Conservation (phyloP, 257 asterid species). For the Henckelia pumila region DNA sequence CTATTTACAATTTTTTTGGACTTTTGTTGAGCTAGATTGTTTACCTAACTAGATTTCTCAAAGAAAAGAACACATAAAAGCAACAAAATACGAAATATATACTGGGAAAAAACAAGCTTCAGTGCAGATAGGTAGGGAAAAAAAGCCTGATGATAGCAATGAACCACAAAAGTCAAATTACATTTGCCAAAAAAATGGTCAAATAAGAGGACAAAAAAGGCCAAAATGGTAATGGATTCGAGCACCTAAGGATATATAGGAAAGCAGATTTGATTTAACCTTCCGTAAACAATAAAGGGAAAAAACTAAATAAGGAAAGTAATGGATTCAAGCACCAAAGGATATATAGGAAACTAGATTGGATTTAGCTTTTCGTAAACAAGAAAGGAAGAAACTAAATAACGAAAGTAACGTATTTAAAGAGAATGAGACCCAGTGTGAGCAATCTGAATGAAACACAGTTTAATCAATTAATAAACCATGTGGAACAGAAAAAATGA, state of each 20-base stretch:
- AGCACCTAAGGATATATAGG: not conserved
- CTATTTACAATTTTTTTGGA: not conserved
- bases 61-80: too few relatives aligned
- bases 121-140: not conserved
- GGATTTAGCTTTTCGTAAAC: too few relatives aligned
- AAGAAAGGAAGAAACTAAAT: too few relatives aligned
- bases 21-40: not conserved
- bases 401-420: too few relatives aligned
- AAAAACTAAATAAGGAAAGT: too few relatives aligned
- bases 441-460: conserved; percentile 7
- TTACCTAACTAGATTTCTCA: not conserved
- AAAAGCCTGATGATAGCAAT: not conserved
- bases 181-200: not conserved
- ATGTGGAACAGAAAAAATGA: conserved; percentile 21
- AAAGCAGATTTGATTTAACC: not conserved
- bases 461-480: not conserved
- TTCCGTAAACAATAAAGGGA: too few relatives aligned
- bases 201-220: conserved; percentile 9
- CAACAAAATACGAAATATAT: not conserved
- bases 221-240: not conserved
- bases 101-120: not conserved
- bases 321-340: too few relatives aligned
- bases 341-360: too few relatives aligned
- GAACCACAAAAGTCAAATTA: not conserved
- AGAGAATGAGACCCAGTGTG: not conserved